A percentile compares a stretch with the other conserved stretches of the same genome.
phyloP scores from a whole-genome alignment of 345 rosid genomes.

The Euphorbia tirucalli region DNA sequence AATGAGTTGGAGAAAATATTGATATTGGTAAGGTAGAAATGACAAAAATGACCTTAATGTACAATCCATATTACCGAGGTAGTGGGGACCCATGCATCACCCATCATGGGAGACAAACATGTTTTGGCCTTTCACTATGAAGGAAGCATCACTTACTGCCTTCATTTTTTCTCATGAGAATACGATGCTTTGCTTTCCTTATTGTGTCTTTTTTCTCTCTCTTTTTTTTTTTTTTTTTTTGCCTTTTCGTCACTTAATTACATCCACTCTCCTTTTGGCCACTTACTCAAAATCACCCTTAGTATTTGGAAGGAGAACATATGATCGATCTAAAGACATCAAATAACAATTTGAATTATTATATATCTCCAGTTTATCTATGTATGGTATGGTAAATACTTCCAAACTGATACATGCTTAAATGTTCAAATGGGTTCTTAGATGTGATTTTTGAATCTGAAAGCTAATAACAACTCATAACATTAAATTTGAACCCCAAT shows the following conservation, averaged over 20 bases:
- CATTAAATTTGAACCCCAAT: too few species aligned
- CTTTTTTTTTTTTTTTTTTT: constrained; percentile 3
- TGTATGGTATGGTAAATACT: too few species aligned
- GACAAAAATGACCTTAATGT: neutral
- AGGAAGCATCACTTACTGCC: constrained; percentile 14
- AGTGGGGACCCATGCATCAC: constrained; percentile 54
- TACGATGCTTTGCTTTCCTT: constrained; percentile 40
- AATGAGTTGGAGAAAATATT: neutral
- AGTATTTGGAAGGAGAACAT: too few species aligned
- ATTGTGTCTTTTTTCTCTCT: constrained; percentile 28
- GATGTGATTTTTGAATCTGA: too few species aligned
- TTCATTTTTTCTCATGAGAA: constrained; percentile 16
- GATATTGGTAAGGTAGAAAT: neutral
- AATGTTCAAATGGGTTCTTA: too few species aligned
- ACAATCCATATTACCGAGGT: constrained; percentile 13
- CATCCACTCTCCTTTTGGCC: constrained; percentile 14
- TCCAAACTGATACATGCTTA: too few species aligned
- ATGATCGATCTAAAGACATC: too few species aligned
- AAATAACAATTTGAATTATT: too few species aligned
- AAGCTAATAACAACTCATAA: too few species aligned
- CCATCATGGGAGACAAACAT: constrained; percentile 52
- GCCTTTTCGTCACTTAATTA: too few species aligned
- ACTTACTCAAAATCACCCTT: too few species aligned
- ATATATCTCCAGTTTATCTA: too few species aligned
- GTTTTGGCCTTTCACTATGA: constrained; percentile 29